A percentile compares a stretch with the other conserved stretches of the same genome.
Conservation (phyloP, 1,284 basidiomycete genomes). For the Sphagnurus paluster region DNA sequence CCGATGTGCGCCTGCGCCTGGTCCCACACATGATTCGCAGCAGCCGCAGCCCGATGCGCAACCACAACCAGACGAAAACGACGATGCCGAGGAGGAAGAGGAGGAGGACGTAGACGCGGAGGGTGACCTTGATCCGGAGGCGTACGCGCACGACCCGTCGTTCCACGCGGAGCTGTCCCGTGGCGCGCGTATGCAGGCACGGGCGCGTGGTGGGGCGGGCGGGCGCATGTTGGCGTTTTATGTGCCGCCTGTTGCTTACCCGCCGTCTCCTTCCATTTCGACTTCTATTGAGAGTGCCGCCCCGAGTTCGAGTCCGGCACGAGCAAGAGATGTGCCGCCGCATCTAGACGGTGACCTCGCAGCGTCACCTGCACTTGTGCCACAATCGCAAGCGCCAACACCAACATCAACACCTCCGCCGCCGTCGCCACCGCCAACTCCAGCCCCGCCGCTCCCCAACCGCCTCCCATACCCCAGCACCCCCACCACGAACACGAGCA, state of each 20-base stretch:
- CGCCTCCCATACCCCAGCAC: background rate
- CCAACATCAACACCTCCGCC: background rate
- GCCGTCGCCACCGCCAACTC: background rate
- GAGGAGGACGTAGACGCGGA: slow-evolving; percentile 19
- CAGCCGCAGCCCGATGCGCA: too few relatives aligned
- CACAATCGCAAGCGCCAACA: background rate
- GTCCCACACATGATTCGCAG: too few relatives aligned
- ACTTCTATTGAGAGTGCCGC: too few relatives aligned
- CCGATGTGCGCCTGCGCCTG: too few relatives aligned
- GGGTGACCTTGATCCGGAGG: slow-evolving; percentile 23
- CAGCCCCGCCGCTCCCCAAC: background rate
- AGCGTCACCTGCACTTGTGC: background rate
- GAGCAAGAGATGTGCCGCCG: background rate
- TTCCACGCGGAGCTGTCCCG: slow-evolving; percentile 33
- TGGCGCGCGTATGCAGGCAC: background rate
- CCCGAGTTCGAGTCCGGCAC: too few relatives aligned
- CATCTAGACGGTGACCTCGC: background rate
- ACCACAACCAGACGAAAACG: too few relatives aligned
- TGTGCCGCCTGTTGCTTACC: slow-evolving; percentile 17
- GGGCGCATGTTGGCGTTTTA: slow-evolving; percentile 18
- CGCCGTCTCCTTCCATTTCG: too few relatives aligned
- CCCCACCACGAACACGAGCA: background rate
- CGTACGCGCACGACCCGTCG: slow-evolving; percentile 28
- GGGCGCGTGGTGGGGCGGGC: background rate
- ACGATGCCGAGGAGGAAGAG: slow-evolving; percentile 5